Evolutionary conservation across 164 flowering plant genomes (phyloP), one percentile per base, ranked within the genome.

Genomic region (Magnolia changhungtana): DNA sequence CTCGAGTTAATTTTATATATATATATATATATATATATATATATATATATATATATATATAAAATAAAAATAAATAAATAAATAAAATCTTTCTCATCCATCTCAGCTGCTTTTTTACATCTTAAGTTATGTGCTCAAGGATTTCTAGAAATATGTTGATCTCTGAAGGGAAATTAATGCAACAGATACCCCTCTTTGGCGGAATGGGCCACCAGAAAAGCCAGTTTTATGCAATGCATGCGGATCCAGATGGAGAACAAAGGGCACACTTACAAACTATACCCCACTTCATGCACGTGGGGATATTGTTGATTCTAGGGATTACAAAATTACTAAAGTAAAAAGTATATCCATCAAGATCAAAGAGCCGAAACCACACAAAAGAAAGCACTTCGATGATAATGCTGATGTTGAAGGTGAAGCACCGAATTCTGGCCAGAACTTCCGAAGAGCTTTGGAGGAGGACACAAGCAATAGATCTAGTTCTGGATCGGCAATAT

Each of bases 181-280:
- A 76, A 82, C 81, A 96, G 99, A 91, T 83, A 96, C 99, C 50
- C 98, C 99, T 71, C 95, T 94, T 70, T 96, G 99, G 99, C 94
- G 99, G 64, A 96, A 96, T 85, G 99, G 99, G 45, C 99, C 99
- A 75, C 92, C 98, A 58, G 97, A 96, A 76, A 96, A 96, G 90
- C 99, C 98, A 16, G 91, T 96, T 31, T 81, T 96, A 52, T 96
- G 99, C 89, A 96, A 96, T 90, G 99, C 99, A 50, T 96, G 99
- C 85, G 99, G 99, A 7, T 94, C 98, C 6, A 81, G 98, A 74
- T 96, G 99, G 99, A 91, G 99, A 83, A 96, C 98, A 55, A 96
- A 94, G 77, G 98, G 99, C 80, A 85, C 98, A 61, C 92, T 96
- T 77, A 86, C 82, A 79, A 96, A 96, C 74, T 96, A 96, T 80